These are phyloP conservation scores for Pisolithus tinctorius DNA, from an alignment of 768 basidiomycete species.

Conservation along the genomic window DNA sequence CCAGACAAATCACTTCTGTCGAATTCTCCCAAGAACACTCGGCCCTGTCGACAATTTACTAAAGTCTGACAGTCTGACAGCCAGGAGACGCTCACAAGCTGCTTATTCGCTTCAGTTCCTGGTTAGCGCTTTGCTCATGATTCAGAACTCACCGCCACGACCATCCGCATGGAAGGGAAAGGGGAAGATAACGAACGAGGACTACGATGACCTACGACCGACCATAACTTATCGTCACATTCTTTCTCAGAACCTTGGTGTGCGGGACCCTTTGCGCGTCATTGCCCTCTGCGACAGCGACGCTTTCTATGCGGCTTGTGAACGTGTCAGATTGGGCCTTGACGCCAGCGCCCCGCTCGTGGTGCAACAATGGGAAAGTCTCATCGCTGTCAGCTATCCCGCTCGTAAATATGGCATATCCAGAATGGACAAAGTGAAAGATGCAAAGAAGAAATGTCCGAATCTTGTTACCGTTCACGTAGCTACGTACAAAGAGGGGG, in stretches of 20 bases:
- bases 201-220: slow-evolving; percentile 58
- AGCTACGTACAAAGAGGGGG: slow-evolving; percentile 89
- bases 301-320: slow-evolving; percentile 81
- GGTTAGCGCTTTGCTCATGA: not conserved
- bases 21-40: too few relatives aligned
- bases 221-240: slow-evolving; percentile 76
- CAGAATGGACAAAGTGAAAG: slow-evolving; percentile 77
- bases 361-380: slow-evolving; percentile 79
- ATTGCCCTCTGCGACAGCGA: slow-evolving; percentile 89
- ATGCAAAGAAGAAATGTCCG: slow-evolving; percentile 83
- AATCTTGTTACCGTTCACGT: slow-evolving; percentile 83
- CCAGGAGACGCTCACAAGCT: too few relatives aligned
- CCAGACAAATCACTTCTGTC: too few relatives aligned
- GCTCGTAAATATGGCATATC: slow-evolving; percentile 91
- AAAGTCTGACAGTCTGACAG: too few relatives aligned
- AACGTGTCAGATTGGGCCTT: slow-evolving; percentile 72
- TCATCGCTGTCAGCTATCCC: slow-evolving; percentile 95
- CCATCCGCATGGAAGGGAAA: slow-evolving; percentile 48
- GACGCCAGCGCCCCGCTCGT: slow-evolving; percentile 62
- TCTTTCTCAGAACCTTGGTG: slow-evolving; percentile 58
- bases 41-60: too few relatives aligned
- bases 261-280: slow-evolving; percentile 71
- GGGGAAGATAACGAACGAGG: slow-evolving; percentile 35
- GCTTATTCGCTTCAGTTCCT: too few relatives aligned
- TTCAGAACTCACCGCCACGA: slow-evolving; percentile 16